A percentile compares a stretch with the other conserved stretches of the same genome.
These are phyloP conservation scores for Entomortierella lignicola DNA, from an alignment of 192 early-diverging fungal genomes.

Conservation along the genomic window DNA sequence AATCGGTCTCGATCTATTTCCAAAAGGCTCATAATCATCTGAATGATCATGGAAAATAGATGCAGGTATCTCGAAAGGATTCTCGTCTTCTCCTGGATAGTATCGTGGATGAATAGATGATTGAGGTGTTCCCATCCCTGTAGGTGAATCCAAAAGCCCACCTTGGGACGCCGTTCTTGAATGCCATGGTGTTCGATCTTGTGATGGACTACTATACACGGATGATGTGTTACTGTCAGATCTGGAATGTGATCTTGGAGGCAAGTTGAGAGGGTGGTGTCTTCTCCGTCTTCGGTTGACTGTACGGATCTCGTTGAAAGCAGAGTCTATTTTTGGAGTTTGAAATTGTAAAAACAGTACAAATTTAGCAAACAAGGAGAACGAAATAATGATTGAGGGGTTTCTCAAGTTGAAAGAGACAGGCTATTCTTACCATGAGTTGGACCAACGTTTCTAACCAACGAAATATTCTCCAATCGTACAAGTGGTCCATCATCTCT, in stretches of 20 bases:
- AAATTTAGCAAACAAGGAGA: no score
- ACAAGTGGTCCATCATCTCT: slow-evolving; percentile 37
- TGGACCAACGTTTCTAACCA: slow-evolving; percentile 23
- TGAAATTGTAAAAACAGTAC: no score
- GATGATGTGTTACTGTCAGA: slow-evolving; percentile 9
- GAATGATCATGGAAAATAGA: slow-evolving; percentile 48
- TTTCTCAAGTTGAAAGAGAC: background rate
- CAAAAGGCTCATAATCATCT: slow-evolving; percentile 32
- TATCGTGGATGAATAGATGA: slow-evolving; percentile 23
- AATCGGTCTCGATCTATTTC: slow-evolving; percentile 14
- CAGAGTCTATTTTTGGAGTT: no score
- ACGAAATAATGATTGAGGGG: no score
- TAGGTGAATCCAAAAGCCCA: slow-evolving; percentile 5
- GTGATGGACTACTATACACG: background rate
- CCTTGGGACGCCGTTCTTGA: slow-evolving; percentile 19
- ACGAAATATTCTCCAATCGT: slow-evolving; percentile 19
- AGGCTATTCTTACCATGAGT: slow-evolving; percentile 23
- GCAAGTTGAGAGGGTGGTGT: background rate
- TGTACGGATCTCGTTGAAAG: background rate
- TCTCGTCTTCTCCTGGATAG: slow-evolving; percentile 51
- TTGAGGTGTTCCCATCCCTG: background rate
- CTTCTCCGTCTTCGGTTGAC: background rate
- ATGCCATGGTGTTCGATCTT: slow-evolving; percentile 9
- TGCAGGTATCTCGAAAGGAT: slow-evolving; percentile 54
- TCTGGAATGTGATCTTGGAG: background rate